Percentiles rank a stretch among this genome's conserved stretches.
These are phyloP conservation scores for Staphylotrichum tortipilum DNA, from an alignment of 495 filamentous ascomycete species.

Conservation along the genomic window DNA sequence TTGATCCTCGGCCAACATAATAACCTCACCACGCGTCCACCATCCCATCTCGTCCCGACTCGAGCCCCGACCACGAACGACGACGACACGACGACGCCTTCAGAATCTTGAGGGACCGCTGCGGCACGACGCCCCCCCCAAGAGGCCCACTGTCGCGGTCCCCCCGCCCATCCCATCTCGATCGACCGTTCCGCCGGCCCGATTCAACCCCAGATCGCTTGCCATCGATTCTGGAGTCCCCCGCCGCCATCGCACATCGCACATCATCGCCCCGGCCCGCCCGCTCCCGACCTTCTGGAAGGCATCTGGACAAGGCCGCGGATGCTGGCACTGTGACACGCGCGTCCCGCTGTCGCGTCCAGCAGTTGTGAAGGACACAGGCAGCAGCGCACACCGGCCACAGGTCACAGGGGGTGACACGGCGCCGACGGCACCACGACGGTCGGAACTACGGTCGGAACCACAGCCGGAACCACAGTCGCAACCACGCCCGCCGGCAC, in stretches of 20 bases:
- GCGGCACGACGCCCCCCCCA: not conserved
- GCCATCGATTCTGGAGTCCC: constrained; percentile 26
- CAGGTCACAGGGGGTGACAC: constrained; percentile 8
- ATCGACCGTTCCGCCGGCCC: constrained; percentile 16
- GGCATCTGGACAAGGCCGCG: constrained; percentile 17
- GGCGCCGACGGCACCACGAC: constrained; percentile 21
- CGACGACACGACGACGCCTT: no score
- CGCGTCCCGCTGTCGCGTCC: constrained; percentile 17
- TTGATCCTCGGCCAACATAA: no score
- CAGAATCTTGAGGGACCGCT: not conserved
- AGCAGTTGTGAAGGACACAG: constrained; percentile 8
- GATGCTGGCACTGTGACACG: constrained; percentile 20
- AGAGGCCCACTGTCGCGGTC: not conserved
- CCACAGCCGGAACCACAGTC: no score
- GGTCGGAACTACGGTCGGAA: no score
- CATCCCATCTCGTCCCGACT: not conserved
- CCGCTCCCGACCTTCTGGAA: constrained; percentile 9
- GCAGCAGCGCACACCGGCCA: no score
- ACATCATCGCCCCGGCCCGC: constrained; percentile 13
- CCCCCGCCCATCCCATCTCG: constrained; percentile 3
- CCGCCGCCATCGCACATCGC: constrained; percentile 27
- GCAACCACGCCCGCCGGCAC: no score
- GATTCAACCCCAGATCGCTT: constrained; percentile 24
- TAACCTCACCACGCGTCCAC: no score
- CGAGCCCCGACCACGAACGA: no score